phyloP scores from a whole-genome alignment of 345 rosid genomes.

The rapeseed (Brassica napus) region Da-Ae NC_063438.1:22233001-22233500 shows the following conservation, averaged over 20 bases:
- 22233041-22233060: no score
- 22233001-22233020: no score
- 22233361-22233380: conserved; percentile 12
- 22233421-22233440: neutral
- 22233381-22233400: neutral
- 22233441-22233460: neutral
- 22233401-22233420: neutral
- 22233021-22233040: no score
- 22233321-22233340: conserved; percentile 4
- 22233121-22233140: neutral
- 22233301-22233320: conserved; percentile 14
- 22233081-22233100: neutral
- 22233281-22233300: conserved; percentile 26
- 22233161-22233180: neutral
- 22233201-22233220: neutral
- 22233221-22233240: neutral
- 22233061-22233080: no score
- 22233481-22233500: neutral
- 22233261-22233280: conserved; percentile 33
- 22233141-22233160: neutral
- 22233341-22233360: neutral
- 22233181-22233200: neutral
- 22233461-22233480: neutral
- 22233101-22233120: neutral
- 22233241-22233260: neutral